Conservation (phyloP, 1,139 yeast genomes). For the Zygoascus meyerae region DNA sequence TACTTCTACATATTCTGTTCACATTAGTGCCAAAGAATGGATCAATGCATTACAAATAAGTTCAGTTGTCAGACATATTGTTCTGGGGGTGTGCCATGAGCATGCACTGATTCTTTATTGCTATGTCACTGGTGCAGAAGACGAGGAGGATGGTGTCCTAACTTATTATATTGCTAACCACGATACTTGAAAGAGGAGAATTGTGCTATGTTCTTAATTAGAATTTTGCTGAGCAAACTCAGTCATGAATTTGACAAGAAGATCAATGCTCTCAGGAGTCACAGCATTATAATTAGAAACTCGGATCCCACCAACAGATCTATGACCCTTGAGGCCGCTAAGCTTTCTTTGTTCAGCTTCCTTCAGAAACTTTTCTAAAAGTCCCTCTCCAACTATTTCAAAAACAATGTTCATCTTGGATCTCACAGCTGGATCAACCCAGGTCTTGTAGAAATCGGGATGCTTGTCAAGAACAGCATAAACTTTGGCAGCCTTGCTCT, state of each 20-base stretch:
- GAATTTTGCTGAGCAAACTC: slow-evolving; percentile 49
- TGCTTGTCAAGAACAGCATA: slow-evolving; percentile 61
- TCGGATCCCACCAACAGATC: slow-evolving; percentile 96
- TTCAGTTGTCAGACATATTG: slow-evolving; percentile 26
- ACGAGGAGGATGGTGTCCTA: slow-evolving; percentile 19
- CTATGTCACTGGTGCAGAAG: slow-evolving; percentile 27
- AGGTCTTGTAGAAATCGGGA: slow-evolving; percentile 58
- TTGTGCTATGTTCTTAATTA: background rate
- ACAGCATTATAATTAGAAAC: slow-evolving; percentile 89
- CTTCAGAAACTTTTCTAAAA: slow-evolving; percentile 62
- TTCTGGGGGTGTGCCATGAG: slow-evolving; percentile 32
- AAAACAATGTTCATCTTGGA: slow-evolving; percentile 93
- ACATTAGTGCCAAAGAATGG: slow-evolving; percentile 33
- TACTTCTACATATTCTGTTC: slow-evolving; percentile 14
- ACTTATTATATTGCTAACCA: slow-evolving; percentile 23
- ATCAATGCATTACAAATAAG: slow-evolving; percentile 29
- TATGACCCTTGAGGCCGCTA: slow-evolving; percentile 86
- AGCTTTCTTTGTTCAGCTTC: slow-evolving; percentile 54
- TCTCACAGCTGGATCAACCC: slow-evolving; percentile 60
- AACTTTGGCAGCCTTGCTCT: slow-evolving; percentile 52
- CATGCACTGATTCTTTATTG: slow-evolving; percentile 32
- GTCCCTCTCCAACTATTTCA: slow-evolving; percentile 53
- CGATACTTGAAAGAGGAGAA: slow-evolving; percentile 12
- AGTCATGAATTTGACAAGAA: slow-evolving; percentile 52
- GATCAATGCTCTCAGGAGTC: slow-evolving; percentile 53